phyloP scores from a whole-genome alignment of 768 basidiomycete genomes.

The Dentipellis sp. region DNA sequence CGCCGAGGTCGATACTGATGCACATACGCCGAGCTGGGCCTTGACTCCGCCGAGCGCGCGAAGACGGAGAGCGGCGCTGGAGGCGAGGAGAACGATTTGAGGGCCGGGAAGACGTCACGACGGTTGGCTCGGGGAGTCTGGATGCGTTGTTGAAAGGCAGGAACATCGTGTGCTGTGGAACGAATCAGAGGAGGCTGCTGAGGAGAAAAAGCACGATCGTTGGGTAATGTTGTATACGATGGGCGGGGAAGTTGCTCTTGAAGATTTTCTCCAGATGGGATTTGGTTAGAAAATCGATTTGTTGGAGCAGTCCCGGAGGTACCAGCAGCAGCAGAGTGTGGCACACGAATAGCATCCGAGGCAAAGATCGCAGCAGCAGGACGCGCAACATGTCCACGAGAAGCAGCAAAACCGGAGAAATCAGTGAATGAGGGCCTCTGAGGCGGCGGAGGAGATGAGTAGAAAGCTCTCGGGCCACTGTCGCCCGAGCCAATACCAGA shows the following conservation, averaged over 20 bases:
- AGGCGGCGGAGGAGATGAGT: neutral
- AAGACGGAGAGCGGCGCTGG: neutral
- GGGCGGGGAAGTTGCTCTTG: no score
- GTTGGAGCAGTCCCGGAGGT: neutral
- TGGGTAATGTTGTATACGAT: no score
- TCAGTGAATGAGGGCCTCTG: neutral
- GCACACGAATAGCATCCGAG: neutral
- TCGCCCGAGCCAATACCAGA: no score
- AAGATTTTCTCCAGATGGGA: no score
- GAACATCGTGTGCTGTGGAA: neutral
- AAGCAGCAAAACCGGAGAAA: neutral
- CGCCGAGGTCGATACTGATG: neutral
- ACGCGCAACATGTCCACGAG: neutral
- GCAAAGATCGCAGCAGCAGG: neutral
- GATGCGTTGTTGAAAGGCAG: neutral
- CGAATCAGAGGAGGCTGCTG: neutral
- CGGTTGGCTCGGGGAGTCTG: neutral
- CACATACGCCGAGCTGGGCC: neutral
- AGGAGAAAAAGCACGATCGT: no score
- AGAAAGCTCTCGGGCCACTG: neutral
- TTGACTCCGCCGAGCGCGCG: neutral
- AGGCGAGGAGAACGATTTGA: neutral
- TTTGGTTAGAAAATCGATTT: no score
- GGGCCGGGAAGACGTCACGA: neutral
- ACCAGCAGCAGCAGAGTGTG: neutral